A percentile compares a stretch with the other conserved stretches of the same genome.
These are phyloP conservation scores for Ophiobolus disseminans DNA, from an alignment of 2,329 filamentous ascomycete genomes.

Conservation along the genomic window DNA sequence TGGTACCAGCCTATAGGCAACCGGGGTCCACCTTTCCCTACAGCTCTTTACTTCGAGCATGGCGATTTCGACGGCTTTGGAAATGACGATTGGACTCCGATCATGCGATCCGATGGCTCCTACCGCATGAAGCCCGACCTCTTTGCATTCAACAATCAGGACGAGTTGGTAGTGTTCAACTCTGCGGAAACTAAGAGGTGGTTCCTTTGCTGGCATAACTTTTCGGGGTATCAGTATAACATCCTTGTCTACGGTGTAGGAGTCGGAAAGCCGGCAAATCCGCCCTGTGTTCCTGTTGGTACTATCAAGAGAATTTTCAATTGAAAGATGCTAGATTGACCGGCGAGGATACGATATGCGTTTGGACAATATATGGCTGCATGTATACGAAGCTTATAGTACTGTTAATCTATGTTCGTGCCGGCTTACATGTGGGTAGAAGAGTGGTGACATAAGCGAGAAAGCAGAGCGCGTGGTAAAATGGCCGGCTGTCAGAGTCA, in stretches of 20 bases:
- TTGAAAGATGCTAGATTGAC: neutral
- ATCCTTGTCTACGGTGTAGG: constrained; percentile 55
- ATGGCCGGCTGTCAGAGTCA: no score
- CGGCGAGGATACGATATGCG: no score
- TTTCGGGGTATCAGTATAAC: constrained; percentile 50
- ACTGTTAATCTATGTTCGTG: no score
- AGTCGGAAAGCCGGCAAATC: constrained; percentile 51
- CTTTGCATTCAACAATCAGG: constrained; percentile 51
- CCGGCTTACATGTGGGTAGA: no score
- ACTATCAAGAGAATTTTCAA: constrained; percentile 48
- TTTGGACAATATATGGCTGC: no score
- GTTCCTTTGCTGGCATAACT: constrained; percentile 55
- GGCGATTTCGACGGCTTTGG: constrained; percentile 52
- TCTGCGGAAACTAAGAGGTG: constrained; percentile 54
- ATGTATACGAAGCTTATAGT: no score
- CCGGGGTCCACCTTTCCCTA: constrained; percentile 41
- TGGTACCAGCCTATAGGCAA: constrained; percentile 49
- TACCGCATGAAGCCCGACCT: constrained; percentile 28
- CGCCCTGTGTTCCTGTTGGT: constrained; percentile 54
- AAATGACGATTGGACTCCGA: constrained; percentile 51
- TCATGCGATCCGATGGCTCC: no score
- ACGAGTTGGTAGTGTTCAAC: constrained; percentile 50
- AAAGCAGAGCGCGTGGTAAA: no score
- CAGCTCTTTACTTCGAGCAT: constrained; percentile 46
- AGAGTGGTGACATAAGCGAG: no score